Evolutionary conservation across 345 rosid species (phyloP).

Genomic region (Salix koriyanagi): DNA sequence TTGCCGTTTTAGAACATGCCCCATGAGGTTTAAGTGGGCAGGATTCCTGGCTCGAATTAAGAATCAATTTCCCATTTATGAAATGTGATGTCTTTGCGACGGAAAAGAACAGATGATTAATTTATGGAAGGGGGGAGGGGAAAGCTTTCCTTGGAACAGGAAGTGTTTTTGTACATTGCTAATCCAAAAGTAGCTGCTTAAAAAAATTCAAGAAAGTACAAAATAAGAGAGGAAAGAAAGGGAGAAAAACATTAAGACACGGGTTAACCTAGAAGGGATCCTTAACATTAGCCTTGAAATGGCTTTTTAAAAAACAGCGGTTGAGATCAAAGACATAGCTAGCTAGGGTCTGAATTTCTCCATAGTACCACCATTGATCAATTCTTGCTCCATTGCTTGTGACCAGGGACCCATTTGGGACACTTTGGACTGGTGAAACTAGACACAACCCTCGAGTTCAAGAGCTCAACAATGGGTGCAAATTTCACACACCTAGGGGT

Average conservation of each 20-base stretch:
- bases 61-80: conserved; percentile 29
- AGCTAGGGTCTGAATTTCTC: conserved; percentile 5
- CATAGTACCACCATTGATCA: conserved; percentile 1
- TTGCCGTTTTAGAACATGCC: conserved; percentile 32
- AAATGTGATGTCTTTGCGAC: conserved; percentile 17
- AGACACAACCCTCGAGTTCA: conserved; percentile 66
- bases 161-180: conserved; percentile 62
- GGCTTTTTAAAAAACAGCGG: conserved; percentile 17
- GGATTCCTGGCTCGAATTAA: conserved; percentile 42
- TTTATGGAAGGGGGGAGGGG: neutral
- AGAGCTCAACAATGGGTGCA: conserved; percentile 82
- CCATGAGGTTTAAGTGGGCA: conserved; percentile 45
- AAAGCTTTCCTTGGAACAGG: conserved; percentile 35
- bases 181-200: conserved; percentile 33
- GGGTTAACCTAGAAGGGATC: conserved; percentile 32
- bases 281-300: conserved; percentile 38
- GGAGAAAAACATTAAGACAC: conserved; percentile 16
- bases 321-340: conserved; percentile 1
- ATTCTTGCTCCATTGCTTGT: conserved; percentile 62
- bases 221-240: neutral
- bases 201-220: conserved; percentile 8
- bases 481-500: conserved; percentile 95
- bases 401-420: conserved; percentile 91
- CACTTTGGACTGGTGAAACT: conserved; percentile 80
- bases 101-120: neutral